These are phyloP conservation scores for Glycine tomentella DNA, from an alignment of 306 rosid species.

Conservation along the genomic window DNA sequence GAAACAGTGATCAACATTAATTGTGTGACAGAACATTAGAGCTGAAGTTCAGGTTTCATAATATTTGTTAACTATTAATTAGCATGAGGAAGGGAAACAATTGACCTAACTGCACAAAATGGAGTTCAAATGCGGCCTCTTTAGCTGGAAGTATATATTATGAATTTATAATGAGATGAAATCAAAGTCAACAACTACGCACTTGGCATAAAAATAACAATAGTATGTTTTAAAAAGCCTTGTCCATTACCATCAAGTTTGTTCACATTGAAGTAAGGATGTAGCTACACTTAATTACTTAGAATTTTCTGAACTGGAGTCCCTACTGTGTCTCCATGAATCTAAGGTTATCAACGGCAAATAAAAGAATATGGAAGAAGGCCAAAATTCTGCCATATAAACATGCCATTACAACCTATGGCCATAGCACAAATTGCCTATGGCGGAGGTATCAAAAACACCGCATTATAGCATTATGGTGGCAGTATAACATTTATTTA, in stretches of 20 bases:
- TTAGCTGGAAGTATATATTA: constrained; percentile 15
- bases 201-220: neutral
- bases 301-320: constrained; percentile 3
- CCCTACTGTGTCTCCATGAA: constrained; percentile 18
- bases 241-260: neutral
- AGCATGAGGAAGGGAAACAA: neutral
- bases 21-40: constrained; percentile 6
- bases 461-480: too few species aligned
- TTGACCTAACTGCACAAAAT: neutral
- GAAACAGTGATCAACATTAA: constrained; percentile 37
- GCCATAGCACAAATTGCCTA: too few species aligned
- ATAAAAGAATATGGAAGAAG: too few species aligned
- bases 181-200: constrained; percentile 2
- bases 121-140: neutral
- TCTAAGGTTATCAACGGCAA: neutral
- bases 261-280: neutral
- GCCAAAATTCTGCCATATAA: too few species aligned
- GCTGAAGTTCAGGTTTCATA: constrained; percentile 15
- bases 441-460: too few species aligned
- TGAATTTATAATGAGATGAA: constrained; percentile 6
- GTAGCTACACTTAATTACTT: constrained; percentile 2
- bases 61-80: neutral
- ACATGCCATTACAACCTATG: too few species aligned
- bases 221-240: neutral
- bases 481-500: too few species aligned